Conservation (phyloP, 2,329 filamentous ascomycete genomes). For the Pseudocercospora fuligena region DNA sequence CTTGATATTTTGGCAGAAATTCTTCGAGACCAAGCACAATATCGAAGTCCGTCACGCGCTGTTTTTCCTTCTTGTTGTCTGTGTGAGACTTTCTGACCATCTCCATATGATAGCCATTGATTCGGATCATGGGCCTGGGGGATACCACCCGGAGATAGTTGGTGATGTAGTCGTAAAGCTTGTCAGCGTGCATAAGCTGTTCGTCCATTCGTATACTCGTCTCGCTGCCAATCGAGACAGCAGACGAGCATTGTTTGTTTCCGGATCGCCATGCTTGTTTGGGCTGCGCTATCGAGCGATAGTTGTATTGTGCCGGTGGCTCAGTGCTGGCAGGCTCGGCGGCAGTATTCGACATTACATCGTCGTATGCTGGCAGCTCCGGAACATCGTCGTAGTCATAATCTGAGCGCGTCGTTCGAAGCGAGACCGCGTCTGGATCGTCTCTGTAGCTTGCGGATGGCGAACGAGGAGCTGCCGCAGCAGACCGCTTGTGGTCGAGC, state of each 20-base stretch:
- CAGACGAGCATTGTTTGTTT: conserved; percentile 19
- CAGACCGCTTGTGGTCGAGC: conserved; percentile 19
- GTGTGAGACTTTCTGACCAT: conserved; percentile 21
- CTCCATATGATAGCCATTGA: conserved; percentile 37
- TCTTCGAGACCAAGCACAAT: conserved; percentile 30
- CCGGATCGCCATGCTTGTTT: conserved; percentile 10
- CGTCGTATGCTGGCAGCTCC: conserved; percentile 36
- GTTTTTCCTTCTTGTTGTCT: conserved; percentile 38
- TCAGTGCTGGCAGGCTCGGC: neutral
- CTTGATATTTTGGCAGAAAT: conserved; percentile 24
- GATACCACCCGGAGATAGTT: conserved; percentile 31
- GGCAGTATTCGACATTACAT: conserved; percentile 30
- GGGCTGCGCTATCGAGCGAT: conserved; percentile 26
- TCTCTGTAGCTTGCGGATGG: conserved; percentile 27
- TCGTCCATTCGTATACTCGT: conserved; percentile 38
- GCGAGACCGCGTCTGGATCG: conserved; percentile 35
- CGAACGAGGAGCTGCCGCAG: conserved; percentile 13
- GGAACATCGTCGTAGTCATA: conserved; percentile 37
- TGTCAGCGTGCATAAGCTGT: conserved; percentile 29
- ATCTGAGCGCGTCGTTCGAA: conserved; percentile 37
- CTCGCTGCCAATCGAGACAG: conserved; percentile 26
- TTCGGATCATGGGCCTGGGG: conserved; percentile 32
- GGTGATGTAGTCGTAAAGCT: conserved; percentile 33
- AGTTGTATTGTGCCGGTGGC: conserved; percentile 21
- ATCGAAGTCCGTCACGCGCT: conserved; percentile 36